Base-by-base conservation (phyloP, 306 rosid genomes). In the Dalbergia oliveri region DNA sequence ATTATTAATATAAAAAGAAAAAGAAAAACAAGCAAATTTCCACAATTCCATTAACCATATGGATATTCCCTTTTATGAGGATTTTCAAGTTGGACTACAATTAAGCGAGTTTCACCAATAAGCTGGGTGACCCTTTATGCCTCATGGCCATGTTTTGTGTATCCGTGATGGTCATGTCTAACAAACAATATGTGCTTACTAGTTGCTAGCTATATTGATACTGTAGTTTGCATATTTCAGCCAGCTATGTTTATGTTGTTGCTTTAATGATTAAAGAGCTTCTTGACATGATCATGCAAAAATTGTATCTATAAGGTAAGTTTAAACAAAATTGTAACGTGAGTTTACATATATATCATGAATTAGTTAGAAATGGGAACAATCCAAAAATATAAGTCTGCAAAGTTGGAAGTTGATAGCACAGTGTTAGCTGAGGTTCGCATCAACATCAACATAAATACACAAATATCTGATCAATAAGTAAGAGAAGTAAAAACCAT, bases 381-480 rank as follows among this genome's bases (percentile, higher is more conserved):
- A 26, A 26, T 26, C 31, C 31, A 26, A 26, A 26, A 2, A 26
- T 26, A 26, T 26, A 26, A 26, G 31, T 26, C 31, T 26, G 3
- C 31, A 26, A 26, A 26, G 31, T 26, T 26, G 31, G 31, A 26
- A 26, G 31, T 26, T 26, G 31, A 26, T 26, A 26, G 31, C 31
- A 26, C 1, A 26, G 21, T 35, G 34, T 33, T 66, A 41, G 16
- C 49, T 44, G n/a, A 11, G 37, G 18, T 44, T 43, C 18, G 31
- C 31, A 26, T 26, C 31, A 26, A n/a, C 72, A 67, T 67, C 37
- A 67, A 44, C 53, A 67, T 67, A 66, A 16, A 63, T 33, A 34
- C 21, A 15, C 47, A 33, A 14, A 15, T 63, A 47, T 63, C 69
- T 33, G 14, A 62, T 18, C 41, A 11, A 43, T 7, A 43, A 43